Percentiles rank a stretch among this genome's conserved stretches.
Evolutionary conservation across 257 asterid genomes (phyloP).

Genomic region (Solanum appendiculatum): DNA sequence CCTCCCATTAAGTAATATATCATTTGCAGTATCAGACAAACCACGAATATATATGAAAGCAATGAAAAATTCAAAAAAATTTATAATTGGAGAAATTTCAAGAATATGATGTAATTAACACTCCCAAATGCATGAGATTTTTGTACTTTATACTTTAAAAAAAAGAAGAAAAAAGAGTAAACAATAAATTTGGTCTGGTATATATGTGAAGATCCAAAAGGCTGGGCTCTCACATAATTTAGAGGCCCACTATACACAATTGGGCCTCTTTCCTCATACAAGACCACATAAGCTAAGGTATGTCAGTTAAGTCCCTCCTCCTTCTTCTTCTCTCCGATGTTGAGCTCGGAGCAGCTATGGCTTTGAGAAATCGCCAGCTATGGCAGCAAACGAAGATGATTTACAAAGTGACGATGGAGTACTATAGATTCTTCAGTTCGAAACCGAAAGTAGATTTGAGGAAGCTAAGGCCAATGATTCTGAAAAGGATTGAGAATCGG

Average conservation of each 20-base stretch:
- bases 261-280: background rate
- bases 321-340: background rate
- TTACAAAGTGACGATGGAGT: background rate
- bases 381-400: background rate
- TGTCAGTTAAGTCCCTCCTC: background rate
- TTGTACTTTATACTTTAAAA: too few relatives aligned
- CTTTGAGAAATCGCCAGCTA: background rate
- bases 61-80: too few relatives aligned
- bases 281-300: background rate
- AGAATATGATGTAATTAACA: too few relatives aligned
- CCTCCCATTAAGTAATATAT: too few relatives aligned
- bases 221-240: background rate
- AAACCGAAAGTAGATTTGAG: conserved; percentile 18
- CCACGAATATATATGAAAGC: too few relatives aligned
- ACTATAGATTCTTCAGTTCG: background rate
- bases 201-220: background rate
- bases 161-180: too few relatives aligned
- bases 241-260: background rate
- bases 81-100: too few relatives aligned
- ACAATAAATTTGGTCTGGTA: background rate
- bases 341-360: background rate
- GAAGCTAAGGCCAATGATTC: conserved; percentile 71
- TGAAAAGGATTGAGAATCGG: conserved; percentile 69
- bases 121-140: too few relatives aligned
- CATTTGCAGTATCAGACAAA: too few relatives aligned